Evolutionary conservation across 2,329 filamentous ascomycete genomes (phyloP).

Genomic region (Alternaria burnsii): DNA sequence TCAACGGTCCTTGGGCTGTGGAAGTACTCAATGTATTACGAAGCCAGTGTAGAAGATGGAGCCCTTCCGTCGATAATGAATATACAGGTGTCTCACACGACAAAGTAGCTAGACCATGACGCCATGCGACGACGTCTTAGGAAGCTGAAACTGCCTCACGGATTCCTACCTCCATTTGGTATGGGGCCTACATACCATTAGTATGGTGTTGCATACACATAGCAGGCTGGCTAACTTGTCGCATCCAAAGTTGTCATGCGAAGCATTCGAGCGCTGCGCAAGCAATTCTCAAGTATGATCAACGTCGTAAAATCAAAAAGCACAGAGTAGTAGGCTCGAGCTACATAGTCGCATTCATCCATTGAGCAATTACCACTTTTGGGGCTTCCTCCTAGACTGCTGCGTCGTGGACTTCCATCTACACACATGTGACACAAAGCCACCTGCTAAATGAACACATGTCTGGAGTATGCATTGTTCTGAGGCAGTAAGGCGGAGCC

Average conservation of each 20-base stretch:
- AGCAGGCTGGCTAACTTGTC: not conserved
- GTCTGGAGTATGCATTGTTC: not conserved
- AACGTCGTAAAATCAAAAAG: not conserved
- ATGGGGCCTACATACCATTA: not conserved
- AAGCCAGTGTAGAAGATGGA: not conserved
- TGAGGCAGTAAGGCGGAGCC: conserved; percentile 5
- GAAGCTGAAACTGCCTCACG: conserved; percentile 5
- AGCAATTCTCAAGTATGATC: not conserved
- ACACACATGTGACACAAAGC: not conserved
- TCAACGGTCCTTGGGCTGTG: not conserved
- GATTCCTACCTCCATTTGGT: not conserved
- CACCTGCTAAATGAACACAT: not conserved
- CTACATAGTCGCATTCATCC: not conserved
- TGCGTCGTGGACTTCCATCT: not conserved
- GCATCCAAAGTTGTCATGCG: not conserved
- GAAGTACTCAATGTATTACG: not conserved
- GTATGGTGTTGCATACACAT: not conserved
- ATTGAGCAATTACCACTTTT: not conserved
- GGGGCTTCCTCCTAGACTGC: not conserved
- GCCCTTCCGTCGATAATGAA: not conserved
- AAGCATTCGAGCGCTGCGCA: not conserved
- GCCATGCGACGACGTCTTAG: not conserved
- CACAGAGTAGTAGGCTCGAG: not conserved
- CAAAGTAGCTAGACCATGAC: not conserved
- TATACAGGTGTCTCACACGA: not conserved